phyloP scores from a whole-genome alignment of 495 filamentous ascomycete species.

The Xylaria longipes region DNA sequence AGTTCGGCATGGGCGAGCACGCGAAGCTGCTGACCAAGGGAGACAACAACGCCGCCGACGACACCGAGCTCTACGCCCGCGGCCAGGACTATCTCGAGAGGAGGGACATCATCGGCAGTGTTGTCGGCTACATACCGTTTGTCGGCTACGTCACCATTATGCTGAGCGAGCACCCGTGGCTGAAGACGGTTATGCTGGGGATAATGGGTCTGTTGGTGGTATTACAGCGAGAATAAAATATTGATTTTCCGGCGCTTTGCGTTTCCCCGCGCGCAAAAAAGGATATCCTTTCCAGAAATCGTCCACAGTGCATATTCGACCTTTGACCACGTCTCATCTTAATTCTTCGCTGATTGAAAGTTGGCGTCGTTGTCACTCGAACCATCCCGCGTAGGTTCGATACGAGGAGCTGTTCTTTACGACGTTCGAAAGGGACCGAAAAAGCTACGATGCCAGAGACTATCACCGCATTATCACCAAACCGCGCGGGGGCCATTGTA shows the following conservation, averaged over 20 bases:
- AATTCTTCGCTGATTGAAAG: not conserved
- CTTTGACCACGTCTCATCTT: not conserved
- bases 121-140: conserved; percentile 91
- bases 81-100: conserved; percentile 86
- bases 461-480: not conserved
- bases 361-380: not conserved
- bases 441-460: not conserved
- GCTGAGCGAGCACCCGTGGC: conserved; percentile 94
- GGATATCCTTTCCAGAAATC: not conserved
- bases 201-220: conserved; percentile 96
- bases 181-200: conserved; percentile 92
- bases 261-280: not conserved
- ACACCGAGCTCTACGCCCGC: conserved; percentile 88
- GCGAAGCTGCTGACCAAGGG: conserved; percentile 86
- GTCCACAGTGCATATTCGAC: not conserved
- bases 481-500: not conserved
- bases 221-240: conserved; percentile 78
- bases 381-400: not conserved
- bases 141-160: conserved; percentile 98
- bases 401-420: not conserved
- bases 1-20: conserved; percentile 65
- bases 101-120: conserved; percentile 91
- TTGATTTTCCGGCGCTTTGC: not conserved
- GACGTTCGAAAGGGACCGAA: not conserved
- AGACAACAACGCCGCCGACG: conserved; percentile 94